A percentile compares a stretch with the other conserved stretches of the same genome.
Conservation (phyloP, 768 basidiomycete genomes). For the Botryobasidium botryosum region DNA sequence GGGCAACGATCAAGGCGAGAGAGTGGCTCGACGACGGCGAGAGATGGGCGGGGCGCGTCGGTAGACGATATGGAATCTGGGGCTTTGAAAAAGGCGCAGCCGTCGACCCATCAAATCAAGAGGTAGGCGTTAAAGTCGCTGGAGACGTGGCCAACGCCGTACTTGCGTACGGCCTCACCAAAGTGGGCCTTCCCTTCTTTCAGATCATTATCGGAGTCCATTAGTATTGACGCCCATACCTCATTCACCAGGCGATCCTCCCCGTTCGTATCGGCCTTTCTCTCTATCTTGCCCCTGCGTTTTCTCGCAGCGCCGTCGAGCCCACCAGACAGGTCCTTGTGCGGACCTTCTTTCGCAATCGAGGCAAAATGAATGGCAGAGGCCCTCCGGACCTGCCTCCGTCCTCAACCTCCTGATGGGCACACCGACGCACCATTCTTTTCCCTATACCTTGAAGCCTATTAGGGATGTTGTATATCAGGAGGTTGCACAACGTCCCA, state of each 20-base stretch:
- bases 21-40: slow-evolving; percentile 69
- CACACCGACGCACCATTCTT: no score
- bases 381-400: no score
- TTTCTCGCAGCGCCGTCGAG: slow-evolving; percentile 49
- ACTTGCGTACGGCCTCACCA: slow-evolving; percentile 63
- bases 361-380: no score
- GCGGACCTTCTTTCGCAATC: no score
- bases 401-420: no score
- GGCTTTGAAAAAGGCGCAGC: slow-evolving; percentile 43
- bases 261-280: slow-evolving; percentile 59
- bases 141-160: slow-evolving; percentile 72
- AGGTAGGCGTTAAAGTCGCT: slow-evolving; percentile 19
- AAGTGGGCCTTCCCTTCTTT: slow-evolving; percentile 29
- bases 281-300: slow-evolving; percentile 52
- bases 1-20: slow-evolving; percentile 29
- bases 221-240: not conserved
- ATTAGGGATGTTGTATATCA: no score
- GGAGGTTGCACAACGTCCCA: no score
- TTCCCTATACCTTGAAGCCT: no score
- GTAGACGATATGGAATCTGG: slow-evolving; percentile 62
- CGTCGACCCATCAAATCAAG: not conserved
- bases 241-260: slow-evolving; percentile 39
- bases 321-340: slow-evolving; percentile 28
- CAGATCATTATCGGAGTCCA: not conserved
- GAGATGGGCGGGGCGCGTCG: slow-evolving; percentile 49